Conservation (phyloP, 2,329 filamentous ascomycete genomes). For the Paracoccidioides brasiliensis region DNA sequence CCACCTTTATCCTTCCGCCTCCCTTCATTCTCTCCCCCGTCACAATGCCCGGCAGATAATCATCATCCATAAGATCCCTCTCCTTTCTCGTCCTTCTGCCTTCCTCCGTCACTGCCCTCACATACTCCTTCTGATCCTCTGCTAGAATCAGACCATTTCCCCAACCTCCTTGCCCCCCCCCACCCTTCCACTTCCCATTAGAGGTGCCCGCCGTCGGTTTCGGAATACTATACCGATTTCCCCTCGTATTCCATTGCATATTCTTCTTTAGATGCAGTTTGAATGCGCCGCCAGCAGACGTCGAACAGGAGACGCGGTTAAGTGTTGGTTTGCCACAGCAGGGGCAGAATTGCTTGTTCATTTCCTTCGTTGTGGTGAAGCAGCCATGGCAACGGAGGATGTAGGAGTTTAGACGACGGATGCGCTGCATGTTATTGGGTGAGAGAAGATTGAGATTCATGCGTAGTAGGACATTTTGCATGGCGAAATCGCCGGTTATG, state of each 20-base stretch:
- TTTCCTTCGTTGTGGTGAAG: conserved; percentile 73
- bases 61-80: conserved; percentile 85
- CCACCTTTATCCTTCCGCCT: conserved; percentile 61
- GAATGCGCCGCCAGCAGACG: conserved; percentile 67
- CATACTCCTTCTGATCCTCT: conserved; percentile 93
- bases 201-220: conserved; percentile 73
- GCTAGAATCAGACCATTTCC: conserved; percentile 70
- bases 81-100: conserved; percentile 48
- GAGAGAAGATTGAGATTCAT: conserved; percentile 89
- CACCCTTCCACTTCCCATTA: conserved; percentile 57
- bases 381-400: conserved; percentile 88
- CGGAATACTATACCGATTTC: conserved; percentile 83
- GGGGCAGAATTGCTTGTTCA: conserved; percentile 82
- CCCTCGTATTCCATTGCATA: conserved; percentile 90
- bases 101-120: conserved; percentile 49
- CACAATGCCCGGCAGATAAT: conserved; percentile 75
- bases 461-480: conserved; percentile 92
- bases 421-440: conserved; percentile 56
- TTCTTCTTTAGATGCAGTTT: conserved; percentile 81
- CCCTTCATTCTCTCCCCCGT: conserved; percentile 59
- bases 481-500: conserved; percentile 88
- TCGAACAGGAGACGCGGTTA: conserved; percentile 73
- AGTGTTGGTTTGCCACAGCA: conserved; percentile 80
- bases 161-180: conserved; percentile 78
- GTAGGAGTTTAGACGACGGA: conserved; percentile 76